Conservation (phyloP, 352 stramenopile species). For the Globisporangium polare region DNA sequence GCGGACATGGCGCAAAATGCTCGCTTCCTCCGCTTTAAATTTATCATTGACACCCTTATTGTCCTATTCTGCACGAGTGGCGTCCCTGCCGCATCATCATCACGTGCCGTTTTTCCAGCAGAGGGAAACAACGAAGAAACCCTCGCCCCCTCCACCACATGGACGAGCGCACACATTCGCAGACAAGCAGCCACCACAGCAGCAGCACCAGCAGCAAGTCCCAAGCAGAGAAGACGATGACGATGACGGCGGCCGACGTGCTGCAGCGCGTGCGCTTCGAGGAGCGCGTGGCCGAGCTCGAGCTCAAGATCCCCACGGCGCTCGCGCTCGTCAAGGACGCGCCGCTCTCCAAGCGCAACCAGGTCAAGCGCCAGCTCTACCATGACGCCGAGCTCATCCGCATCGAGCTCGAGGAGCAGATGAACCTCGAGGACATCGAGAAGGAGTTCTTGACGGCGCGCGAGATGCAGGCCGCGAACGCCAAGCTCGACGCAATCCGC, state of each 20-base stretch:
- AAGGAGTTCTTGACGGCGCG: slow-evolving; percentile 43
- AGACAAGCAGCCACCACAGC: too few relatives aligned
- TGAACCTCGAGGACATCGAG: slow-evolving; percentile 66
- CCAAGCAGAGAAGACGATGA: too few relatives aligned
- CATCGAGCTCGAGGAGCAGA: slow-evolving; percentile 73
- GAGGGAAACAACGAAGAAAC: too few relatives aligned
- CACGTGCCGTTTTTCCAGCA: too few relatives aligned
- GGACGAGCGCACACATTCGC: too few relatives aligned
- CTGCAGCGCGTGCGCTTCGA: slow-evolving; percentile 53
- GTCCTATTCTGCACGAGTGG: too few relatives aligned
- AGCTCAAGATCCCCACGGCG: slow-evolving; percentile 39
- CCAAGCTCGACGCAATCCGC: slow-evolving; percentile 57
- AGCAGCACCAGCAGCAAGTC: too few relatives aligned
- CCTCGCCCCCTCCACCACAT: too few relatives aligned
- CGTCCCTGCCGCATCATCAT: too few relatives aligned
- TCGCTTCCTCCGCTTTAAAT: too few relatives aligned
- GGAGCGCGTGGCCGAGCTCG: slow-evolving; percentile 49
- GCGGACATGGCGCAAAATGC: too few relatives aligned
- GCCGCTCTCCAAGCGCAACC: slow-evolving; percentile 72
- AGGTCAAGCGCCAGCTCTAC: slow-evolving; percentile 63
- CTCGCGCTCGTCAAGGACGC: slow-evolving; percentile 31
- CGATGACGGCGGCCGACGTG: slow-evolving; percentile 41
- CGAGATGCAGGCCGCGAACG: slow-evolving; percentile 46
- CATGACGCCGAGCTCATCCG: slow-evolving; percentile 67
- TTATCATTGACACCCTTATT: too few relatives aligned